A percentile compares a stretch with the other conserved stretches of the same genome.
Conservation (phyloP, 192 early-diverging fungal genomes). For the Coemansia sp. region DNA sequence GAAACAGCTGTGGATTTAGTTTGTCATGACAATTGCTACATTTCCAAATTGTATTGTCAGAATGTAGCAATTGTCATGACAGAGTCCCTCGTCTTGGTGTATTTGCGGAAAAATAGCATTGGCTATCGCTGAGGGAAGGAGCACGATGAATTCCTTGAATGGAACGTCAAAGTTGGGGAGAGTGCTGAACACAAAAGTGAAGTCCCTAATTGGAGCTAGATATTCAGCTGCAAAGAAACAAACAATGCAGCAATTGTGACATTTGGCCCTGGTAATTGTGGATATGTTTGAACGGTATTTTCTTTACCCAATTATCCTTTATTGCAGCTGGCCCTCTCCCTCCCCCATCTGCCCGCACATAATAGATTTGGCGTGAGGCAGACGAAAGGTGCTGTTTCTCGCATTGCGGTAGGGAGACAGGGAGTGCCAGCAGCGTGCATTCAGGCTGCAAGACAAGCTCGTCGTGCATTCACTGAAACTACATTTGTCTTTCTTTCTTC, state of each 20-base stretch:
- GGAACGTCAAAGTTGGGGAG: neutral
- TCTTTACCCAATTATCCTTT: neutral
- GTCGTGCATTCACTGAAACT: neutral
- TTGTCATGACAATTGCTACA: neutral
- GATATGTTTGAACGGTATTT: neutral
- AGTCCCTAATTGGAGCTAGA: neutral
- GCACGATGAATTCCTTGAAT: too few relatives aligned
- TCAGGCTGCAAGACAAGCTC: conserved; percentile 8
- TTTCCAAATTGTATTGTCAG: neutral
- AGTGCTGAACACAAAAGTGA: neutral
- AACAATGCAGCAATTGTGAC: neutral
- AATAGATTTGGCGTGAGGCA: neutral
- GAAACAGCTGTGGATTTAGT: neutral
- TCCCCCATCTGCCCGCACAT: neutral
- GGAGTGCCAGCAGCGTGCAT: conserved; percentile 9
- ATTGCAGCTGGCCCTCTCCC: neutral
- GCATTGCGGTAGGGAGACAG: neutral
- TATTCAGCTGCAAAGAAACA: neutral
- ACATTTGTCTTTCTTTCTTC: conserved; percentile 5
- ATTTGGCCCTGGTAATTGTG: neutral
- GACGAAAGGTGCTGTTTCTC: neutral
- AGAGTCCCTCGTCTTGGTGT: neutral
- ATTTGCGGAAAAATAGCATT: too few relatives aligned
- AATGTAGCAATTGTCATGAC: too few relatives aligned
- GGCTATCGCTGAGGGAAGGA: neutral